Percentiles rank a stretch among this genome's conserved stretches.
phyloP scores from a whole-genome alignment of 345 rosid genomes.

The Carallia pectinifolia region DNA sequence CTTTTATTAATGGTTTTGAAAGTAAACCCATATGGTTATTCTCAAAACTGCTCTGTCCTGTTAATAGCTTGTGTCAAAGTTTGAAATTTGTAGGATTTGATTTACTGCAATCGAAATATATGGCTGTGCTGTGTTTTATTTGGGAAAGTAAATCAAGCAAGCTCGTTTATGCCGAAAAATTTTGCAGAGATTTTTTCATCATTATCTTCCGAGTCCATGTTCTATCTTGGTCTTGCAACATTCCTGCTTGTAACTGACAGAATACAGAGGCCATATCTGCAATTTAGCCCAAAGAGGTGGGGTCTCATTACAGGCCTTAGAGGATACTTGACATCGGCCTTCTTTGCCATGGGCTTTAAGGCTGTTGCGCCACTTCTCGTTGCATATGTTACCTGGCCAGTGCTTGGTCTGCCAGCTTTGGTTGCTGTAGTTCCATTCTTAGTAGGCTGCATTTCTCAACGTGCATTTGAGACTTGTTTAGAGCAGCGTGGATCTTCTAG shows the following conservation, averaged over 20 bases:
- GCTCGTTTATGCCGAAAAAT: conserved; percentile 1
- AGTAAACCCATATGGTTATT: not conserved
- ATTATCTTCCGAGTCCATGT: conserved; percentile 54
- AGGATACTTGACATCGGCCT: conserved; percentile 66
- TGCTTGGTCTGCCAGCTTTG: conserved; percentile 56
- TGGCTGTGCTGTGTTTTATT: not conserved
- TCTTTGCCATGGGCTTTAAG: conserved; percentile 61
- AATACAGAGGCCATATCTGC: conserved; percentile 76
- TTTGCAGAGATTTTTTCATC: conserved; percentile 59
- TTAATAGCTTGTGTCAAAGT: not conserved
- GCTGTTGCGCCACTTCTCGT: conserved; percentile 53
- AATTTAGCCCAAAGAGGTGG: conserved; percentile 81
- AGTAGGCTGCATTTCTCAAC: conserved; percentile 69
- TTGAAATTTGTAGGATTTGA: too few relatives aligned
- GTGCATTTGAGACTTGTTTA: conserved; percentile 47
- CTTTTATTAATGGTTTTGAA: not conserved
- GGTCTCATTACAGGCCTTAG: conserved; percentile 79
- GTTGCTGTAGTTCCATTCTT: conserved; percentile 72
- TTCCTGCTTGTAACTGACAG: conserved; percentile 59
- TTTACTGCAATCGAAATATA: not conserved
- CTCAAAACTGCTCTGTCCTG: not conserved
- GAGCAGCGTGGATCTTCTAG: conserved; percentile 65
- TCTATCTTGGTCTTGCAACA: conserved; percentile 66
- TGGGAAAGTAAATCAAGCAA: not conserved
- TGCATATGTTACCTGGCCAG: conserved; percentile 69